Conservation (phyloP, 495 filamentous ascomycete genomes). For the Tuber aestivum region DNA sequence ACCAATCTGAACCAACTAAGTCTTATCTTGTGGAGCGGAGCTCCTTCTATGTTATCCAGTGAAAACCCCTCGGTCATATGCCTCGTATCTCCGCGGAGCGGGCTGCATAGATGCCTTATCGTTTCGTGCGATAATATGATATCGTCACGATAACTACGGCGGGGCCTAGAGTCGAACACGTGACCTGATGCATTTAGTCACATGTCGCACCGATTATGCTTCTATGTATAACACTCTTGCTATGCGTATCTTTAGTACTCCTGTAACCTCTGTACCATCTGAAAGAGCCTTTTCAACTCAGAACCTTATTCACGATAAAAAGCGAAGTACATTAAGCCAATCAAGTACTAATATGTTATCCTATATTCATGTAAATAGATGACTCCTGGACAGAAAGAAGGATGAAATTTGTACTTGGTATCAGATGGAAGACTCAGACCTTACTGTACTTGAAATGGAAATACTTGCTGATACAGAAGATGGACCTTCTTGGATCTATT, state of each 20-base stretch:
- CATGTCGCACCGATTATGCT: too few relatives aligned
- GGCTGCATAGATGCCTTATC: too few relatives aligned
- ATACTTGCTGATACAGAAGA: not conserved
- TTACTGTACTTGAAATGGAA: not conserved
- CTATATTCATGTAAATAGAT: constrained; percentile 9
- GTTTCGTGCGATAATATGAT: too few relatives aligned
- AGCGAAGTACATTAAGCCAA: not conserved
- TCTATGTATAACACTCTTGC: too few relatives aligned
- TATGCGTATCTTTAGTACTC: constrained; percentile 6
- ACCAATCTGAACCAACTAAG: too few relatives aligned
- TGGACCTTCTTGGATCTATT: not conserved
- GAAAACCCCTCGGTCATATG: too few relatives aligned
- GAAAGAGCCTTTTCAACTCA: constrained; percentile 1
- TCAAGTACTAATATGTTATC: not conserved
- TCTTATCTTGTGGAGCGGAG: too few relatives aligned
- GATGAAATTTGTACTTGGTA: not conserved
- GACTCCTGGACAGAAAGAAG: not conserved
- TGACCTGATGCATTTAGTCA: too few relatives aligned
- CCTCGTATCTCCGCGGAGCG: too few relatives aligned
- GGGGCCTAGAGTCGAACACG: too few relatives aligned
- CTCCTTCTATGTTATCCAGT: too few relatives aligned
- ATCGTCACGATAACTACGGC: too few relatives aligned
- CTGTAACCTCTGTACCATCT: constrained; percentile 1
- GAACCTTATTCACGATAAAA: constrained; percentile 9
- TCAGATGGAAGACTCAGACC: not conserved